phyloP scores from a whole-genome alignment of 306 rosid species.

The Canavalia ensiformis region DNA sequence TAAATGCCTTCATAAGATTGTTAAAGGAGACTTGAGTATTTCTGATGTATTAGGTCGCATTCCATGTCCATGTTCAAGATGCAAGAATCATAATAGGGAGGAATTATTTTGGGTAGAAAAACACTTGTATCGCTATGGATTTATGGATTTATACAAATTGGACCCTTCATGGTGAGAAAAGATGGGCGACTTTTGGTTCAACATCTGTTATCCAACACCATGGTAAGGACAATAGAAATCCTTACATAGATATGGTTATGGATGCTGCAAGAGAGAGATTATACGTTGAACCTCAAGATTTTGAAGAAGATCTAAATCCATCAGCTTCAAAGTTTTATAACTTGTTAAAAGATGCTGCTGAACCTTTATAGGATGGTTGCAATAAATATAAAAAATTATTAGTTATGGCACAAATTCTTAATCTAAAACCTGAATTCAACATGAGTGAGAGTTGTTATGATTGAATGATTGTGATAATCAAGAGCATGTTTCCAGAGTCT shows the following conservation, averaged over 20 bases:
- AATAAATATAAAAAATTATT: neutral
- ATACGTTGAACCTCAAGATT: neutral
- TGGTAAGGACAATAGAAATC: neutral
- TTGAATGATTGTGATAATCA: constrained; percentile 1
- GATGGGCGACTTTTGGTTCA: neutral
- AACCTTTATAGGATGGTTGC: constrained; percentile 1
- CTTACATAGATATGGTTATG: neutral
- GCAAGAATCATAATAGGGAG: neutral
- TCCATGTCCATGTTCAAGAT: neutral
- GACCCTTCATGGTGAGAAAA: neutral
- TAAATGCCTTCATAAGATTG: constrained; percentile 18
- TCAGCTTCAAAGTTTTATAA: neutral
- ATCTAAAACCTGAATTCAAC: constrained; percentile 1
- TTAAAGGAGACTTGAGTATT: neutral
- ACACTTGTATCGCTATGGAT: neutral
- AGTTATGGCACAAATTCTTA: neutral
- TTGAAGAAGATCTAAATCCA: neutral
- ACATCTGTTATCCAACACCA: neutral
- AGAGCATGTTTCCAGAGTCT: neutral
- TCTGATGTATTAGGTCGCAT: neutral
- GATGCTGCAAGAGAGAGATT: neutral
- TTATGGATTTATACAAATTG: constrained; percentile 16
- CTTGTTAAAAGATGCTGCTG: neutral
- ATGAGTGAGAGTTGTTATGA: constrained; percentile 7
- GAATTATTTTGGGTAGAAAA: constrained; percentile 3